Evolutionary conservation across 768 basidiomycete species (phyloP), one percentile per base, ranked within the genome.

Genomic region (Coprinopsis cinerea): DNA sequence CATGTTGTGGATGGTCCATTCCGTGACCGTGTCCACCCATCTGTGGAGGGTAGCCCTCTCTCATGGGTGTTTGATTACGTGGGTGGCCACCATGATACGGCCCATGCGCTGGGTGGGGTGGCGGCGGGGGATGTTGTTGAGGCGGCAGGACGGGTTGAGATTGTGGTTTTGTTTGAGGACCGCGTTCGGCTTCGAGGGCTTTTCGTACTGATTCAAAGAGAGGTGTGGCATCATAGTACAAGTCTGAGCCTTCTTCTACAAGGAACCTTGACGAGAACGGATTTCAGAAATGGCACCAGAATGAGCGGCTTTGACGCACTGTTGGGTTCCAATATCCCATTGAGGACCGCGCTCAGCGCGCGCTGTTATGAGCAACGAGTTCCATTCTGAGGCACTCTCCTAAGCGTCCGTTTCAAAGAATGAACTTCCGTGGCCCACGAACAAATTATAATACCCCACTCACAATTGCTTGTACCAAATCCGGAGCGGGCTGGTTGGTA

Each of bases 351-450:
- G 73, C 51, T 85, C 81, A 6, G 88, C 89, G 30, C 89, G 78
- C 2, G 89, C 89, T 23, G 82, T 84, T 52, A 81, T 76, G 40
- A 92, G 71, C 47, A 89, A 57, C 0, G 88, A 90, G 57, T 92
- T 92, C 89, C 89, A 91, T 55, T 89, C 85, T 9, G 86, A 88
- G 9, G 89, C 86, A 59, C 80, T 82, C 63, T 91, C 88, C 78
- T 79, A 40, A 30, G 23, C 28, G 18, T 24, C 32, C 25, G 41
- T 49, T 35, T 30, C 3, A 7, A 50, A 1, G 15, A 20, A 13
- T 7, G 36, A 28, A 34, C 20, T n/a, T 35, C 22, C 10, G 15
- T 22, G n/a, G 18, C n/a, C n/a, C n/a, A n/a, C n/a, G n/a, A n/a
- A n/a, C n/a, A n/a, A n/a, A n/a, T n/a, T n/a, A n/a, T 36, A 11